Base-by-base conservation (phyloP, 1,139 yeast species). In the Zygosaccharomyces pseudobailii region DNA sequence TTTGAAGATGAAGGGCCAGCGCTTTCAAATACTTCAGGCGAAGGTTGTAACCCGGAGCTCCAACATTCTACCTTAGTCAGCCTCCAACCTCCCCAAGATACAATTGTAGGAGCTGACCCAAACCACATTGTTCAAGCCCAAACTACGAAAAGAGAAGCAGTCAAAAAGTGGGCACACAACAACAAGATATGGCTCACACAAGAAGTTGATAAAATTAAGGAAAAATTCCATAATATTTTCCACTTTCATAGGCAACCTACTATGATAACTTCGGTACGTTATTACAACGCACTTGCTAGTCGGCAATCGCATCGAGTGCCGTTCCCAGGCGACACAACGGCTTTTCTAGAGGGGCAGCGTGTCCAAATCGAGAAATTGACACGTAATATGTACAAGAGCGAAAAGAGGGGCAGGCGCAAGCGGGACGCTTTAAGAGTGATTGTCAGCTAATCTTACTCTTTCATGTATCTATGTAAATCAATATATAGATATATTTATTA, bases 181-280 rank as follows among this genome's bases (percentile, higher is more conserved):
- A 47, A 40, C 27, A 47, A 31, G 34, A 21, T 9, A 13, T 41
- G 40, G 36, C 31, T 47, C 17, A 20, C 47, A 20, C 38, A 41
- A 20, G 38, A 42, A 17, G 43, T 39, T 25, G 40, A 45, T 28
- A 33, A 40, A 7, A 21, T 48, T 9, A 45, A 43, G 21, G 27
- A 38, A 22, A 45, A 34, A 23, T n/a, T 48, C 7, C 43, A 48
- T 22, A 36, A 37, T 4, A 28, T 31, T 19, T 39, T 42, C 37
- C 49, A 45, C 36, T 21, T 36, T 13, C 43, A 40, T n/a, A 36
- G 45, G 5, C 43, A 25, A 9, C 49, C 42, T 6, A 36, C 47
- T 8, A 22, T 49, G 22, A 49, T 49, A 20, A 41, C 52, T n/a
- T 49, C 52, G 20, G 45, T 49, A 28, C 47, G 52, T n/a, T 49